Evolutionary conservation across 257 asterid genomes (phyloP).

Genomic region (Nicotiana sylvestris): DNA sequence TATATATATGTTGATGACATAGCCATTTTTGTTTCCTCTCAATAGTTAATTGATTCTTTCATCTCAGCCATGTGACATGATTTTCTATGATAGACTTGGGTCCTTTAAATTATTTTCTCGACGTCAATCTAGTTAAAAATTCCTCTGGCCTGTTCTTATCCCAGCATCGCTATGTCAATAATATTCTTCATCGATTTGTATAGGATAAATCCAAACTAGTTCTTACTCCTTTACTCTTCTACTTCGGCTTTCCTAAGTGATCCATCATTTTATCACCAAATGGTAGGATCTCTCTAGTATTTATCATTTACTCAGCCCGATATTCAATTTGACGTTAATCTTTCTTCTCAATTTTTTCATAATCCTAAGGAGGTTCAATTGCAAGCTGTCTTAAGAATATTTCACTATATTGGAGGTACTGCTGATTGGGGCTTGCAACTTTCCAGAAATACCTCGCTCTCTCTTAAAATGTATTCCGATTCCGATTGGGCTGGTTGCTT

Average conservation of each 20-base stretch:
- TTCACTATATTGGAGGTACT: neutral
- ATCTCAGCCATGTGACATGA: neutral
- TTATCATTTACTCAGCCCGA: neutral
- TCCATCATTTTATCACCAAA: neutral
- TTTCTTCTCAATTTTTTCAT: neutral
- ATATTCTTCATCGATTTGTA: neutral
- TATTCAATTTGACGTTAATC: neutral
- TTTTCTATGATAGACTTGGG: neutral
- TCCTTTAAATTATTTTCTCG: neutral
- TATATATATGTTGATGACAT: neutral
- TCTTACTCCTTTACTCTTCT: neutral
- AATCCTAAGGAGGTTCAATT: neutral
- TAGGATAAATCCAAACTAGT: neutral
- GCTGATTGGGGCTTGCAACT: neutral
- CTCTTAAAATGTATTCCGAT: neutral
- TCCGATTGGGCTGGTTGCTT: neutral
- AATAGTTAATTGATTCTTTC: neutral
- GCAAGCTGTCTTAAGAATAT: neutral
- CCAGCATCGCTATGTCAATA: neutral
- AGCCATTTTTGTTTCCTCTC: neutral
- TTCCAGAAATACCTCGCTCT: neutral
- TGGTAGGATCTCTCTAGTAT: neutral
- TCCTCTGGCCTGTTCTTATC: neutral
- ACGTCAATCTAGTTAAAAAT: too few species aligned
- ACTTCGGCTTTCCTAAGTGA: neutral